Evolutionary conservation across 257 asterid genomes (phyloP), one percentile per base, ranked within the genome.

Genomic region (Sherardia arvensis): DNA sequence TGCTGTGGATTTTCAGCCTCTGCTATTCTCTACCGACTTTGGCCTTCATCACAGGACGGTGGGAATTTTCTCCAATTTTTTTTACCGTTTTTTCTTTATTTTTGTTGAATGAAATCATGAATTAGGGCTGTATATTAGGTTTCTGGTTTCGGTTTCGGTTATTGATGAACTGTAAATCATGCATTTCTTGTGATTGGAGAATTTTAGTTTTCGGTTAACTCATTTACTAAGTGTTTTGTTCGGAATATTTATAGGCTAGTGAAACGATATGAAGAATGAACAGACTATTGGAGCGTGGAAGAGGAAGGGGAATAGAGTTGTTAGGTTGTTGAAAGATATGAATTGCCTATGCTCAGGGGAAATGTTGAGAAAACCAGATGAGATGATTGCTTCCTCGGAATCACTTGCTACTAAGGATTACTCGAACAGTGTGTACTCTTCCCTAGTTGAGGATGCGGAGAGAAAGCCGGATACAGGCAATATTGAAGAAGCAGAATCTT

Each of bases 401-500:
- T 81, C 89, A 65, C 83, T 64, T 51, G 90, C 81, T 17, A 80
- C 81, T 28, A 79, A 73, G 73, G 86, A 79, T 71, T 76, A 76
- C 69, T 73, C 88, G 17, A 70, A 79, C 43, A 79, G 94, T 59
- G 64, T 71, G 29, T 47, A 59, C 71, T 81, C 89, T 28, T 88
- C 92, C 70, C 82, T 63, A 69, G 69, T 73, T 36, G 84, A 83
- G 73, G 91, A 80, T 62, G 63, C 73, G n/a, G 90, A 75, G 68
- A 74, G 65, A 67, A 88, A 81, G 75, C 80, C 79, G 18, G 96
- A 83, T 62, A 74, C 79, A 38, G 93, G 93, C 62, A 89, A 88
- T 70, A 87, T 92, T 29, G 95, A 87, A 77, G 97, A 87, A 76
- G 95, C 98, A 12, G 98, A 92, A 69, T 69, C 85, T 23, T 86